Base-by-base conservation (phyloP, 495 filamentous ascomycete species). In the Massariosphaeria phaeospora region DNA sequence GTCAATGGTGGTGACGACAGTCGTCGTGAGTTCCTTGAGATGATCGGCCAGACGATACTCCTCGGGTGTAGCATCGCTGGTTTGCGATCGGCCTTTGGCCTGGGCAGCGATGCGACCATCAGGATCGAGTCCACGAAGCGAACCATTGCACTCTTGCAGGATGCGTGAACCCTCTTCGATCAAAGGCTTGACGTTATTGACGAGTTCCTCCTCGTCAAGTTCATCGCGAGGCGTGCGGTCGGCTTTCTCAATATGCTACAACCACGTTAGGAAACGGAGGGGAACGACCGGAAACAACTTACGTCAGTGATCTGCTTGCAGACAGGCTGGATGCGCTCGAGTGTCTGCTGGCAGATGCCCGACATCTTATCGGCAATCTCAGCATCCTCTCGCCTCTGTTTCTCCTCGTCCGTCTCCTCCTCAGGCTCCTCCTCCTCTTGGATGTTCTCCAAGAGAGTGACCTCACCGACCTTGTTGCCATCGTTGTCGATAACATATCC, bases 71-170 rank as follows among this genome's bases (percentile, higher is more conserved):
- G 90, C 89, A 60, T 96, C 89, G 36, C 80, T 79, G n/a, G 85
- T 78, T 2, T 83, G 80, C 4, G 88, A 78, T 66, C 86, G 88
- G 64, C 85, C 81, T 74, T 94, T 91, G 31, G 91, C 91, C 34
- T 86, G 84, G n/a, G 85, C 80, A 13, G 86, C 80, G 66, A 96
- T 89, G 59, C 79, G 79, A 33, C 90, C 90, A 61, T 95, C 89
- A 2, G 91, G 91, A 59, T 96, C 91, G 8, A 95, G 82, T 8
- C 86, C 90, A 49, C 89, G 88, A 67, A 96, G 91, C 15, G 86
- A 77, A 55, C 90, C 91, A 68, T 95, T 90, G 72, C 86, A 88
- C 67, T 96, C 91, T 57, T 82, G 79, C 1, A 96, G 80, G 67
- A 93, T 89, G 52, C 79, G 79, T 50, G 79, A 80, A 29, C 81